A percentile compares a stretch with the other conserved stretches of the same genome.
Conservation (phyloP, 2,329 filamentous ascomycete genomes). For the Penicillium sp. region DNA sequence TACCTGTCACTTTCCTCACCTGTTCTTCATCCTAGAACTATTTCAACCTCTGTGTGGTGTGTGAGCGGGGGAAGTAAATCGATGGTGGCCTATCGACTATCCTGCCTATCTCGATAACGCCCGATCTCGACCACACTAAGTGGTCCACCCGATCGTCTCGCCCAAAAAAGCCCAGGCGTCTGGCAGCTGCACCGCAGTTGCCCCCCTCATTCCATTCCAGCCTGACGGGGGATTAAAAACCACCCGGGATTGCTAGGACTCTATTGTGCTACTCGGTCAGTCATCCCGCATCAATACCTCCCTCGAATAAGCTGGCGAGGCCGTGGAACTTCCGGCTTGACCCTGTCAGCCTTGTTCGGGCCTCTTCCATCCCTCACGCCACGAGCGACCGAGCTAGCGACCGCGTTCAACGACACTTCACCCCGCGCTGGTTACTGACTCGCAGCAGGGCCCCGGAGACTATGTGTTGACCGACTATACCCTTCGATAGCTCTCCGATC, state of each 20-base stretch:
- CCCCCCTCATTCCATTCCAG: constrained; percentile 18
- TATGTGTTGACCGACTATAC: constrained; percentile 21
- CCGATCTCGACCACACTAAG: constrained; percentile 23
- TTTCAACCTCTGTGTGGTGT: neutral
- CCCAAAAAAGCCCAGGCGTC: constrained; percentile 24
- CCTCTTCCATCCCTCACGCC: neutral
- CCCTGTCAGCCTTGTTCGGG: constrained; percentile 11
- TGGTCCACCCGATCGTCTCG: constrained; percentile 20
- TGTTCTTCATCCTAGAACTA: neutral
- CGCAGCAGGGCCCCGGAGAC: constrained; percentile 11
- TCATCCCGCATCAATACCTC: neutral
- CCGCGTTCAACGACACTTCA: neutral
- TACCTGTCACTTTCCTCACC: neutral
- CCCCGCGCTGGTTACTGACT: constrained; percentile 8
- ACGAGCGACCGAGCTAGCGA: neutral
- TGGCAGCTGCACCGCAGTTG: neutral
- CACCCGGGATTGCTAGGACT: neutral
- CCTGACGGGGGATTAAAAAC: constrained; percentile 6
- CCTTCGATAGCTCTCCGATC: constrained; percentile 9
- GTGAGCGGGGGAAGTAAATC: neutral
- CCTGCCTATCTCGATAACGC: constrained; percentile 15
- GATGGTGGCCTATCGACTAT: neutral
- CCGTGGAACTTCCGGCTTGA: neutral
- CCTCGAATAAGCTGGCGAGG: neutral
- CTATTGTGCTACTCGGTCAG: constrained; percentile 17